Evolutionary conservation across 306 rosid genomes (phyloP).

Genomic region (Dalbergia cultrata): DNA sequence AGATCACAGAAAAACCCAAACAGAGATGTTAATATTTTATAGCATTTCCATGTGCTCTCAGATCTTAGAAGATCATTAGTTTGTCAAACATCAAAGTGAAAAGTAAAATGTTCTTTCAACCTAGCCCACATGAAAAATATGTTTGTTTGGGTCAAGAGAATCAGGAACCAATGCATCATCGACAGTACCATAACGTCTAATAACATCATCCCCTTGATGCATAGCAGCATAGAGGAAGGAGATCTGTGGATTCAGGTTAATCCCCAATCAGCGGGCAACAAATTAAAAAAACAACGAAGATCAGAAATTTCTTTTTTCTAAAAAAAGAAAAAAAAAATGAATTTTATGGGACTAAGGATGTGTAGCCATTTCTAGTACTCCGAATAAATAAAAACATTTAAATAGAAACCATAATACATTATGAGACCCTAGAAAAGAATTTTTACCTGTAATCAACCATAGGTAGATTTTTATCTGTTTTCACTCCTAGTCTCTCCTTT

Average conservation of each 20-base stretch:
- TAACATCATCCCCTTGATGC: background rate
- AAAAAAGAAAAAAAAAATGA: background rate
- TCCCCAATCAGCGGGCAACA: conserved; percentile 3
- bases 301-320: background rate
- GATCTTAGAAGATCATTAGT: background rate
- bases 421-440: background rate
- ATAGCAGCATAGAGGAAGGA: background rate
- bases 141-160: background rate
- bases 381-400: conserved; percentile 14
- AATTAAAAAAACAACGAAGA: conserved; percentile 15
- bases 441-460: conserved; percentile 84
- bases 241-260: background rate
- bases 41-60: background rate
- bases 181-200: background rate
- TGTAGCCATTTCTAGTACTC: conserved; percentile 23
- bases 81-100: conserved; percentile 1
- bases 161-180: background rate
- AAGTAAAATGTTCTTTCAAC: background rate
- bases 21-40: background rate
- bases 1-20: conserved; percentile 17
- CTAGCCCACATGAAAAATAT: background rate
- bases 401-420: conserved; percentile 25
- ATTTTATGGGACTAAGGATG: background rate
- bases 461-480: conserved; percentile 64
- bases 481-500: conserved; percentile 76